Conservation (phyloP, 2,329 filamentous ascomycete species). For the Ophiosphaerella herpotricha region DNA sequence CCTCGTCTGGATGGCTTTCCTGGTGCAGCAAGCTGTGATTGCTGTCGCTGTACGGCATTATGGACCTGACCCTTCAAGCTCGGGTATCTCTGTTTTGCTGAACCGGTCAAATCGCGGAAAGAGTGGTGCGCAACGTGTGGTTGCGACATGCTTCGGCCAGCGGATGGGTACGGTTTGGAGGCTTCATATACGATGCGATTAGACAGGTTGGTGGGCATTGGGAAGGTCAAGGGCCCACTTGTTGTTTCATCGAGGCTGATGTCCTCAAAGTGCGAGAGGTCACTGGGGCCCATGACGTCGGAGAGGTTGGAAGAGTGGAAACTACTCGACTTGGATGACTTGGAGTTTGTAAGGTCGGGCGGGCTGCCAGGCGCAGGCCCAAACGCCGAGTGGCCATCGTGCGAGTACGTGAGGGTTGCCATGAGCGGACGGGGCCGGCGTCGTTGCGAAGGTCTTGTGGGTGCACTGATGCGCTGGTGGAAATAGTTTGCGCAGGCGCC, state of each 20-base stretch:
- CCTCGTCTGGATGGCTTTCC: conserved; percentile 47
- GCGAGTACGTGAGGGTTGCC: conserved; percentile 40
- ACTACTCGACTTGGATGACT: conserved; percentile 89
- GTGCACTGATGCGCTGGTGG: conserved; percentile 31
- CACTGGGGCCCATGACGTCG: conserved; percentile 62
- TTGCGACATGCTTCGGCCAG: conserved; percentile 18
- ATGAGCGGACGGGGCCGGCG: conserved; percentile 42
- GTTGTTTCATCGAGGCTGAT: conserved; percentile 77
- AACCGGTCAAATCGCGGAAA: conserved; percentile 47
- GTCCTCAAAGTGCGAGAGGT: conserved; percentile 87
- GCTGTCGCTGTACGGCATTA: conserved; percentile 33
- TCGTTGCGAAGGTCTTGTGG: conserved; percentile 17
- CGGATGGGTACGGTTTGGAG: conserved; percentile 22
- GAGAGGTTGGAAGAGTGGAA: conserved; percentile 79
- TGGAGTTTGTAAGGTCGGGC: conserved; percentile 79
- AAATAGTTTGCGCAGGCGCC: conserved; percentile 25
- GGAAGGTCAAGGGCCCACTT: conserved; percentile 49
- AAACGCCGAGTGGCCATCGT: conserved; percentile 33
- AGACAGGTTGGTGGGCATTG: conserved; percentile 38
- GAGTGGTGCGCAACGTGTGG: conserved; percentile 28
- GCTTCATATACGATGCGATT: conserved; percentile 41
- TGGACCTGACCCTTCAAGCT: conserved; percentile 48
- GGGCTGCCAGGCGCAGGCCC: conserved; percentile 67
- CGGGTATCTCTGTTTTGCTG: conserved; percentile 45
- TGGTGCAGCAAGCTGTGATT: conserved; percentile 45